Conservation (phyloP, 768 basidiomycete genomes). For the Pleurotus tuoliensis region DNA sequence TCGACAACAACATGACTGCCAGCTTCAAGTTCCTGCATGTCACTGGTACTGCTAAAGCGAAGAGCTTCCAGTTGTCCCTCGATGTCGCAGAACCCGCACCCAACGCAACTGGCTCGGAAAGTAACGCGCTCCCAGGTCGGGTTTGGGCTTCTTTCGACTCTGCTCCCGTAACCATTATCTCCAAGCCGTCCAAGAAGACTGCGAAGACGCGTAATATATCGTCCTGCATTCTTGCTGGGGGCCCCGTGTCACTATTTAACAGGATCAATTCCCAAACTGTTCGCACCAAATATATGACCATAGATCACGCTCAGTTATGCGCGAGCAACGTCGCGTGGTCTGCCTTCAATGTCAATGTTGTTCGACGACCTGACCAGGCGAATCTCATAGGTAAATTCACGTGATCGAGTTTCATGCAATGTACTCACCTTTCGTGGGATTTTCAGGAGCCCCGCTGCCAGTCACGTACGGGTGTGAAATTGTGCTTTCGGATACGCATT, state of each 20-base stretch:
- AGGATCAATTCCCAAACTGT: conserved; percentile 97
- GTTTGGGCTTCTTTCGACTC: conserved; percentile 92
- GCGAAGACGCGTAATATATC: conserved; percentile 91
- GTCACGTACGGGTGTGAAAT: conserved; percentile 93
- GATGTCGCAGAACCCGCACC: conserved; percentile 78
- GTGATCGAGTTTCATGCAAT: conserved; percentile 37
- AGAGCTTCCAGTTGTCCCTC: conserved; percentile 83
- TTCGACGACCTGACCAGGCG: conserved; percentile 67
- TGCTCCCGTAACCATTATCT: conserved; percentile 89
- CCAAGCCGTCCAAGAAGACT: conserved; percentile 96
- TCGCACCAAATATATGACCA: conserved; percentile 95
- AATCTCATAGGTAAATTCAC: conserved; percentile 64
- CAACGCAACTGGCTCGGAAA: conserved; percentile 42
- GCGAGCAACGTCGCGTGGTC: conserved; percentile 93
- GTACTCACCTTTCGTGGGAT: conserved; percentile 32
- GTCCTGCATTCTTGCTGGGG: conserved; percentile 85
- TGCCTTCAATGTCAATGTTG: conserved; percentile 90
- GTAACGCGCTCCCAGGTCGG: conserved; percentile 49
- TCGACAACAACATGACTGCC: conserved; percentile 81
- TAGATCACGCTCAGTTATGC: conserved; percentile 77
- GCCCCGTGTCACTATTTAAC: conserved; percentile 90
- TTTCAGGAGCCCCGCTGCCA: conserved; percentile 66
- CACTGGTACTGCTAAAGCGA: conserved; percentile 82
- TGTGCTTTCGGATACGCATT: conserved; percentile 77
- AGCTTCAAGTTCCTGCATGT: conserved; percentile 93